Evolutionary conservation across 352 stramenopile species (phyloP), one percentile per base, ranked within the genome.

Genomic region (Globisporangium uncinulatum): DNA sequence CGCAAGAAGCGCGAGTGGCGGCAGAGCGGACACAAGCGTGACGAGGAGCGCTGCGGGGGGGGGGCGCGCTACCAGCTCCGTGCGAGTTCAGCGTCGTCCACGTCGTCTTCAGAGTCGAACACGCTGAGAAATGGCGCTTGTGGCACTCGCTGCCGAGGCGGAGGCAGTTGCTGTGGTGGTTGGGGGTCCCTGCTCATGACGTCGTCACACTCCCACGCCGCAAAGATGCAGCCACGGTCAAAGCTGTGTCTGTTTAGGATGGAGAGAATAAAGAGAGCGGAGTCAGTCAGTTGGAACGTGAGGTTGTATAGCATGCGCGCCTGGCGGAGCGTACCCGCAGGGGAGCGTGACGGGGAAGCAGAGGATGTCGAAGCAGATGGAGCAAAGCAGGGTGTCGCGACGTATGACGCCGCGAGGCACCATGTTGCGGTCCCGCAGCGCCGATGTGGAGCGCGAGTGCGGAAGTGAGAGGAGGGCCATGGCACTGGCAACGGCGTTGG

Each of bases 291-390:
- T n/a, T 4, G 24, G 24, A 29, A 4, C 14, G 6, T n/a, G 39
- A 14, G n/a, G 39, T 19, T 21, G 10, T 14, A 43, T 43, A 13
- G 37, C 37, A 24, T 11, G 1, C 47, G 9, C n/a, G 8, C 9
- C 13, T 32, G 44, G 11, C 13, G 13, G 24, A 13, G 62, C 62
- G 46, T 59, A 87, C 82, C 82, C 82, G 68, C 82, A 92, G 10
- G 76, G 67, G 19, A 92, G 63, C 37, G 82, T 89, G 36, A 89
- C 78, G 11, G 82, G 82, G 52, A 87, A 92, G 60, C 73, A 71
- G 17, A 92, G 60, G 29, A 89, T 71, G 53, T 92, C 82, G 56
- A 88, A 87, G 76, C 82, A 92, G 49, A 92, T 92, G 19, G 79
- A 75, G 56, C 82, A 92, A 14, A 73, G 64, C 49, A 91, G 58